Evolutionary conservation across 805 yeast genomes (phyloP).

Genomic region (Saccharomycopsis sp.): DNA sequence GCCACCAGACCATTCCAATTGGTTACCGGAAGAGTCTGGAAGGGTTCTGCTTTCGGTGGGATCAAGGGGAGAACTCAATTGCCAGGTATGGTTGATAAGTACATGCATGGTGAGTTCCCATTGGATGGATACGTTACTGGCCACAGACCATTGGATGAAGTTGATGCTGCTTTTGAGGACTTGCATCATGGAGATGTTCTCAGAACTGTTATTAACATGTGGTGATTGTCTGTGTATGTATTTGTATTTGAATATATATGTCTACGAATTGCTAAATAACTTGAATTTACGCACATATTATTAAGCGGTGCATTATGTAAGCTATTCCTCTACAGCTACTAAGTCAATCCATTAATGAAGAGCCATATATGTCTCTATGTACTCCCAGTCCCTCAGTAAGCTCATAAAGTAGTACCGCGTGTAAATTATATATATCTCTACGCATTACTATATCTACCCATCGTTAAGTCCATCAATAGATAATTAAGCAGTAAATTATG

Average conservation of each 20-base stretch:
- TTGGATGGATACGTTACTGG: constrained; percentile 96
- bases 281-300: no score
- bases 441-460: no score
- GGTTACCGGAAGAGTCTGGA: constrained; percentile 98
- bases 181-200: constrained; percentile 92
- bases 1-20: constrained; percentile 97
- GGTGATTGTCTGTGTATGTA: background rate
- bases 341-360: no score
- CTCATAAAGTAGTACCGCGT: no score
- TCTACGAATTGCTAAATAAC: background rate
- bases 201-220: constrained; percentile 73
- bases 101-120: constrained; percentile 71
- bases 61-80: constrained; percentile 95
- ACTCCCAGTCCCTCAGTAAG: no score
- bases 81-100: constrained; percentile 84
- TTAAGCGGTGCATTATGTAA: no score
- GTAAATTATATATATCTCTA: no score
- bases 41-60: constrained; percentile 99
- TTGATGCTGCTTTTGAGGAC: constrained; percentile 88
- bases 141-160: constrained; percentile 67
- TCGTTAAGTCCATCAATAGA: no score
- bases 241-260: background rate
- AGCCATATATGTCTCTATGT: no score
- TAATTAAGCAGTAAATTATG: no score
- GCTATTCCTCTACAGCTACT: no score